phyloP scores from a whole-genome alignment of 169 alveolate species.

The Plasmodium relictum region DNA sequence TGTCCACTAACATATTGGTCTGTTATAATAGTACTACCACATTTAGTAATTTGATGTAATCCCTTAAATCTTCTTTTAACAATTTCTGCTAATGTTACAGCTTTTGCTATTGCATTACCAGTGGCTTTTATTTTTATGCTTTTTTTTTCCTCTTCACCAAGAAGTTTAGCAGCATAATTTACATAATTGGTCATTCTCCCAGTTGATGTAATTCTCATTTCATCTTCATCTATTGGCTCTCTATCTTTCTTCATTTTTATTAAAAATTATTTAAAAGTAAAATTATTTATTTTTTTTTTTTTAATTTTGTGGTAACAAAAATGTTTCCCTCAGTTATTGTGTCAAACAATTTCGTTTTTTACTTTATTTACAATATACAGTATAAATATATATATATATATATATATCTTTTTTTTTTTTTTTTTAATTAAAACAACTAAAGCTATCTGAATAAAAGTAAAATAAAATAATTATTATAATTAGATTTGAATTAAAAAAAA shows the following conservation, averaged over 20 bases:
- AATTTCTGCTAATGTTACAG: conserved; percentile 90
- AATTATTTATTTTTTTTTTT: not conserved
- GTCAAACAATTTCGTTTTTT: conserved; percentile 6
- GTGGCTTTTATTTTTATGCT: conserved; percentile 90
- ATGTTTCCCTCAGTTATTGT: not conserved
- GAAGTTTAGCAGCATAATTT: conserved; percentile 85
- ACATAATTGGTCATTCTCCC: conserved; percentile 90
- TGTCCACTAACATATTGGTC: conserved; percentile 89
- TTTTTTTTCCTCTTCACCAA: conserved; percentile 84
- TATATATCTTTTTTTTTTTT: conserved; percentile 6
- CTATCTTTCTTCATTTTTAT: conserved; percentile 78
- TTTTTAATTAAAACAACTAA: conserved; percentile 10
- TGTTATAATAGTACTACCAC: conserved; percentile 83
- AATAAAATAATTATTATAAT: not conserved
- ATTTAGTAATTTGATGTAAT: conserved; percentile 88
- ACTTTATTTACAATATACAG: not conserved
- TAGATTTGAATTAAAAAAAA: too few species aligned
- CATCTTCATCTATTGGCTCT: conserved; percentile 88
- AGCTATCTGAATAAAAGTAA: not conserved
- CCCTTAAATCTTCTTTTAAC: conserved; percentile 89
- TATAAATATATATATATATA: not conserved
- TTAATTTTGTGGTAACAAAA: not conserved
- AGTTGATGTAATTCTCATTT: conserved; percentile 88
- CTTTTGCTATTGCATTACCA: conserved; percentile 92
- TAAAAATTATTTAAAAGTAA: not conserved